phyloP scores from a whole-genome alignment of 169 alveolate genomes.

The Eimeria brunetti region DNA sequence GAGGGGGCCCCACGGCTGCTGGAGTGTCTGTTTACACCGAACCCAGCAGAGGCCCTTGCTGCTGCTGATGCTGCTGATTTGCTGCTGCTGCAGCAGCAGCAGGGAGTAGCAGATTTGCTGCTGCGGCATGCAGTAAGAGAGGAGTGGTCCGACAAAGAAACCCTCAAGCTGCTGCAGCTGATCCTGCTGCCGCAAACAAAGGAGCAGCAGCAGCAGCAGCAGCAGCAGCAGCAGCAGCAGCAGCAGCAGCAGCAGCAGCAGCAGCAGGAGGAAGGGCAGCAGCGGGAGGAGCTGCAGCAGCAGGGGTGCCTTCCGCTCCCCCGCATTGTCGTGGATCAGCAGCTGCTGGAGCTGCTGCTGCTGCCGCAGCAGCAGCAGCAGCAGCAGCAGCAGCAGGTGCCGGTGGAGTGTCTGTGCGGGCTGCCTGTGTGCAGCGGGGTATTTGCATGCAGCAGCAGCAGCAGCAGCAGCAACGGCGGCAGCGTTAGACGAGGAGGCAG shows the following conservation, averaged over 20 bases:
- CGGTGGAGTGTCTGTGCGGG: constrained; percentile 51
- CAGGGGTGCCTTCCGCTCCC: too few relatives aligned
- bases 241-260: constrained; percentile 8
- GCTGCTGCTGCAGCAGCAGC: constrained; percentile 26
- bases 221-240: constrained; percentile 11
- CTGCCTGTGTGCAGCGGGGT: not conserved
- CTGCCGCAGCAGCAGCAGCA: constrained; percentile 54
- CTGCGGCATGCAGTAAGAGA: constrained; percentile 35
- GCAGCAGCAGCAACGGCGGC: constrained; percentile 1
- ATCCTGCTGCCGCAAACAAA: not conserved
- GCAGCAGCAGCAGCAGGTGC: constrained; percentile 12
- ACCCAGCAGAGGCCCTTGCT: constrained; percentile 4
- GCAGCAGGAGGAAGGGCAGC: too few relatives aligned
- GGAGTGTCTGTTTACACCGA: constrained; percentile 7
- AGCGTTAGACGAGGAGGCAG: too few relatives aligned
- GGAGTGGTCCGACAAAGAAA: constrained; percentile 14
- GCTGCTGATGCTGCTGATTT: constrained; percentile 15
- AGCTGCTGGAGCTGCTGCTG: constrained; percentile 46
- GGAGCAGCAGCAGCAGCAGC: constrained; percentile 9
- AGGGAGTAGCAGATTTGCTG: not conserved
- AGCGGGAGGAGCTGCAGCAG: too few relatives aligned
- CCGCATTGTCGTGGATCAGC: constrained; percentile 10
- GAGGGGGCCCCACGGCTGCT: not conserved
- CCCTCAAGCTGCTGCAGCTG: constrained; percentile 8
- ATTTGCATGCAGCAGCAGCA: not conserved